Base-by-base conservation (phyloP, 2,329 filamentous ascomycete genomes). In the Paramyrothecium roridum region DNA sequence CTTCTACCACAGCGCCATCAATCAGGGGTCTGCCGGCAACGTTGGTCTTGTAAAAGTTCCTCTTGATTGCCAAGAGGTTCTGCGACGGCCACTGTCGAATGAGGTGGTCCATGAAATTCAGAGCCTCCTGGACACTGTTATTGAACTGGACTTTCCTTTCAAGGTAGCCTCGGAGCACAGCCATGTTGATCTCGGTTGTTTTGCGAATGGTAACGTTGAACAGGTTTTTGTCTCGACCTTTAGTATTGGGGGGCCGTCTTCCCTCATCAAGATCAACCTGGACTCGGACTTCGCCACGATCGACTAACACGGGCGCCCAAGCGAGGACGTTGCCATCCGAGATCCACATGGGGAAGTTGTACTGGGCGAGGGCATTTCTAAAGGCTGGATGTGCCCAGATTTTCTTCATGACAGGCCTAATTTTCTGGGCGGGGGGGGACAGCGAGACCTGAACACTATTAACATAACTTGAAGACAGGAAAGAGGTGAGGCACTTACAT, bases 101-200 rank as follows among this genome's bases (percentile, higher is more conserved):
- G 8, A 93, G 77, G 67, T 99, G 95, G 60, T 99, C 95, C 4
- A 97, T 77, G 66, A 97, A 97, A 68, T 89, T 96, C 70, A 98
- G 84, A 16, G 89, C 87, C 65, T 95, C 90, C 8, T 93, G 80
- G 20, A 93, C 85, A 20, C 80, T 74, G 40, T 83, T 84, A 65
- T 88, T 83, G 69, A 89, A 89, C 1, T 78, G 72, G 20, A 80
- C 75, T 56, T 81, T 75, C 50, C 85, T 80, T 2, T 77, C 65
- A 2, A 96, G 76, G 67, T 93, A 97, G 0, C 78, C 76, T 3
- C 80, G 73, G 0, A 98, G 79, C 1, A 82, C 77, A 3, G 79
- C 73, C 52, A 98, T 81, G 47, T 89, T 82, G 21, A 99, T 82
- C 2, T 73, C 73, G n/a, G 84, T 87, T 0, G 89, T 89, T 57